A percentile compares a stretch with the other conserved stretches of the same genome.
These are phyloP conservation scores for Neurospora sublineolata DNA, from an alignment of 495 filamentous ascomycete genomes.

Conservation along the genomic window DNA sequence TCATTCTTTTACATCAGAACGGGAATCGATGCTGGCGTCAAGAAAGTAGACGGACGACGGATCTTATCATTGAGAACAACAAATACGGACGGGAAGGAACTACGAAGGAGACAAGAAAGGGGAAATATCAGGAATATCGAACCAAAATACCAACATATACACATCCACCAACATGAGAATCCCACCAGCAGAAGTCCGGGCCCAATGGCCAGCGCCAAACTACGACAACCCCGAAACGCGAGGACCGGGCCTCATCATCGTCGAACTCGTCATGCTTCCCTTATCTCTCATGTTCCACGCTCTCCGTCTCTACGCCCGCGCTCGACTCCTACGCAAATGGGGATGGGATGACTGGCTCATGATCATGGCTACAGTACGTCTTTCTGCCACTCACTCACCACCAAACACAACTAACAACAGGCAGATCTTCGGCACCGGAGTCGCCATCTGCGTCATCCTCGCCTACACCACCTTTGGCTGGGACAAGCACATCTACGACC, in stretches of 20 bases:
- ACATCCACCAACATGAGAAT: constrained; percentile 26
- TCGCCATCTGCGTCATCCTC: constrained; percentile 16
- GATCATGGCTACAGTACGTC: not conserved
- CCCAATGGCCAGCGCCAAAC: constrained; percentile 44
- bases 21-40: not conserved
- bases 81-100: not conserved
- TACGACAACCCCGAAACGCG: constrained; percentile 41
- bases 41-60: not conserved
- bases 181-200: constrained; percentile 33
- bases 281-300: constrained; percentile 9
- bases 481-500: constrained; percentile 19
- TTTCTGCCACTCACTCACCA: not conserved
- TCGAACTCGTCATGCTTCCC: constrained; percentile 13
- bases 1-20: not conserved
- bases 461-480: constrained; percentile 15
- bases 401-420: not conserved
- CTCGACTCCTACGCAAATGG: constrained; percentile 4
- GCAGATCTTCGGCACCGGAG: constrained; percentile 13
- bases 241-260: constrained; percentile 23
- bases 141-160: not conserved
- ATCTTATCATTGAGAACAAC: not conserved
- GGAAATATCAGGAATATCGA: not conserved
- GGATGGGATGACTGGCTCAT: constrained; percentile 23
- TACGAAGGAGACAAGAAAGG: not conserved
- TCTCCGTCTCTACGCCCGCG: constrained; percentile 15